Evolutionary conservation across 345 rosid genomes (phyloP), one percentile per base, ranked within the genome.

Genomic region (Fremontodendron californicum): DNA sequence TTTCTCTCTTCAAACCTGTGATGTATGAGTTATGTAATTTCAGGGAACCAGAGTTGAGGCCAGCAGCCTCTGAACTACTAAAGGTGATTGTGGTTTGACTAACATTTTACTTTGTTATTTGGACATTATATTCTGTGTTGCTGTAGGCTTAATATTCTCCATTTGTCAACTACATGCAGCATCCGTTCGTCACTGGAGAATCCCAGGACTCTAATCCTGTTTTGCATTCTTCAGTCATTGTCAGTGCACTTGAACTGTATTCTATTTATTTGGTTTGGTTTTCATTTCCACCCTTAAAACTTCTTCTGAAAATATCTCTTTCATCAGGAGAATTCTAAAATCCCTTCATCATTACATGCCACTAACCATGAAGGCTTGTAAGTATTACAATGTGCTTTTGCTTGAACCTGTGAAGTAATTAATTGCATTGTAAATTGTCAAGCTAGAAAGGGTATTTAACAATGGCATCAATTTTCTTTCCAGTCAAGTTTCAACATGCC

Each of bases 31-130:
- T 75, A 58, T 71, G 25, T 64, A 43, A 77, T 85, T 82, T 71
- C 88, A 94, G 98, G 93, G 96, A 92, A 82, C 98, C 98, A 73
- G 75, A 89, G 78, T 70, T 87, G 87, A 90, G 98, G 84, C 87
- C 90, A 80, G 85, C 89, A 21, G 94, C 97, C 75, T 90, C 96
- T 80, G 88, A 87, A 81, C 81, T 94, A 75, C 88, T 89, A 23
- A 88, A 92, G 98, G 98, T 92, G 65, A 86, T 61, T 76, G 21
- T 70, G 49, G 51, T 75, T 43, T 73, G 23, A 54, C 73, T 16
- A 12, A 35, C 67, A n/a, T n/a, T n/a, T n/a, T n/a, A n/a, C 60
- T 31, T 33, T 18, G n/a, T 76, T 35, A 46, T 43, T 21, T 40
- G 4, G 49, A 33, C 69, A 42, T 45, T 67, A 54, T 35, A 45